These are phyloP conservation scores for Backusella macrospora DNA, from an alignment of 192 early-diverging fungal species.

Conservation along the genomic window DNA sequence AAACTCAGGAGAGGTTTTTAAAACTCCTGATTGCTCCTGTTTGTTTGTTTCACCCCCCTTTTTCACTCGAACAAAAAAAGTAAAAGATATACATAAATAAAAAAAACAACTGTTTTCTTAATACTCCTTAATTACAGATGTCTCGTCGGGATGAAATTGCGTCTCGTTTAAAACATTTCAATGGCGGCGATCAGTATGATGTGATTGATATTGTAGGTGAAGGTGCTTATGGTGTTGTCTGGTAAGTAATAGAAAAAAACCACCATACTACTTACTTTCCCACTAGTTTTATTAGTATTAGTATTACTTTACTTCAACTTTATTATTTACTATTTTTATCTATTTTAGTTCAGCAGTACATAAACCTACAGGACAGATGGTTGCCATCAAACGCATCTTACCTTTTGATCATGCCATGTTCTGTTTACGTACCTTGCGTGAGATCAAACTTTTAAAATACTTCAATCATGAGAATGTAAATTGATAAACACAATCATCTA, in stretches of 20 bases:
- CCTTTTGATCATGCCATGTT: constrained; percentile 88
- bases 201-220: constrained; percentile 85
- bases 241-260: constrained; percentile 67
- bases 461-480: constrained; percentile 85
- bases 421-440: constrained; percentile 77
- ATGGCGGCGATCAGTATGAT: constrained; percentile 83
- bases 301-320: background rate
- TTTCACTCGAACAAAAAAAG: constrained; percentile 3
- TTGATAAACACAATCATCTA: background rate
- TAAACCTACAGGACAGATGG: constrained; percentile 76
- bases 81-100: constrained; percentile 12
- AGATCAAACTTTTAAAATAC: constrained; percentile 85
- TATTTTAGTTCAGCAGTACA: constrained; percentile 77
- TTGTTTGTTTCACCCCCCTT: background rate
- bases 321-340: constrained; percentile 18
- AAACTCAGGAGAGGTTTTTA: background rate
- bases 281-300: background rate
- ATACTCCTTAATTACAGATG: constrained; percentile 13
- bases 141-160: constrained; percentile 37
- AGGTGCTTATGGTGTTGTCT: constrained; percentile 93
- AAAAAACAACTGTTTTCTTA: constrained; percentile 8
- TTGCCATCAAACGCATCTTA: constrained; percentile 92
- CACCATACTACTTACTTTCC: background rate
- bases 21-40: constrained; percentile 10
- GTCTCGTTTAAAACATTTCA: constrained; percentile 61